Evolutionary conservation across 345 rosid species (phyloP), one percentile per base, ranked within the genome.

Genomic region (Aquilaria sinensis): DNA sequence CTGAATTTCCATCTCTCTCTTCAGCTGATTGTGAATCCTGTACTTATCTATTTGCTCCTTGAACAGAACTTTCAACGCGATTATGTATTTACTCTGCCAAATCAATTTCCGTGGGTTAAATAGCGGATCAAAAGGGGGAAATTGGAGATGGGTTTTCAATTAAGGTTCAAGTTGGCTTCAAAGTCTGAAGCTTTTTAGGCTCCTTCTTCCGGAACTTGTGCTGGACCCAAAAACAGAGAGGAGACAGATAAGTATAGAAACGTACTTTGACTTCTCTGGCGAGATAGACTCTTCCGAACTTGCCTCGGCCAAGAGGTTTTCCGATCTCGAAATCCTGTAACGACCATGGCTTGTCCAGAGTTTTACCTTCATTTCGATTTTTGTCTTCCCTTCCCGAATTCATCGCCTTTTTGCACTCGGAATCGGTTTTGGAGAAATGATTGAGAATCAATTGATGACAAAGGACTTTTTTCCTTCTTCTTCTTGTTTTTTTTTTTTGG

Each of bases 1-100:
- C 59, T 90, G 97, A 47, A 93, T 93, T 83, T 93, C 94, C 90
- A 90, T 86, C 64, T 93, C 98, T 71, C 98, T 82, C 77, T 78
- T 77, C 66, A 93, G 56, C 75, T 90, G 98, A 58, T 90, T 87
- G 56, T 86, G 95, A 60, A 90, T 76, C 56, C 64, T 77, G 67
- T 94, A 88, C 77, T 88, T 94, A 67, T 91, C 97, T 30, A 88
- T 81, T 59, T 94, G 97, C 23, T 81, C 88, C 82, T 90, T 90
- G 86, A 88, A 94, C 29, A 94, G 69, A 58, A 94, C 78, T 72
- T 94, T 91, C 75, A 94, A 47, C 54, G 99, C 97, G 69, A 94
- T 96, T 31, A 89, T 47, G 75, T 68, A 83, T 63, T 86, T 83
- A 74, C 86, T 85, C 94, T 91, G 65, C 16, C 15, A 29, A 34